Conservation (phyloP, 2,329 filamentous ascomycete species). For the Parastagonospora nodorum region DNA sequence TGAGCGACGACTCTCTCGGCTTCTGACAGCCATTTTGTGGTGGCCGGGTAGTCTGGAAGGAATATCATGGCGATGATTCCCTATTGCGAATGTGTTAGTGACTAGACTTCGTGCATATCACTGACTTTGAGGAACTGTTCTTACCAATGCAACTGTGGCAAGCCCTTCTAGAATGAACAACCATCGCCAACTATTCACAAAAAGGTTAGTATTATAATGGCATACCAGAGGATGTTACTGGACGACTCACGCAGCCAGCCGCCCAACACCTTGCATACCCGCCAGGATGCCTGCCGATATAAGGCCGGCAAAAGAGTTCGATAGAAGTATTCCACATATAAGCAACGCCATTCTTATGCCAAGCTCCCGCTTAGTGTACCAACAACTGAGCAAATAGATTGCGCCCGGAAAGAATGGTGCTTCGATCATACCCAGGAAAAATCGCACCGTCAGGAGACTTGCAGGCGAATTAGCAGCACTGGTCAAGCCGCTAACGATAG, state of each 20-base stretch:
- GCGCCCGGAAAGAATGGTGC: slow-evolving; percentile 2
- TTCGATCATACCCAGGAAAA: slow-evolving; percentile 5
- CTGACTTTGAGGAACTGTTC: too few species aligned
- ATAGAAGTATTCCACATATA: slow-evolving; percentile 55
- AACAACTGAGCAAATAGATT: slow-evolving; percentile 49
- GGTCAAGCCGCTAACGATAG: slow-evolving; percentile 1
- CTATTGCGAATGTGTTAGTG: too few species aligned
- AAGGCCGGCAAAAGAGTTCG: slow-evolving; percentile 53
- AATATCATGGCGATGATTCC: slow-evolving; percentile 15
- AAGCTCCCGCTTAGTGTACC: slow-evolving; percentile 58
- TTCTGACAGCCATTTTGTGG: slow-evolving; percentile 49
- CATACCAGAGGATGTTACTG: too few species aligned
- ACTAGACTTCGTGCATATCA: too few species aligned
- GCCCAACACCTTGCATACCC: slow-evolving; percentile 12
- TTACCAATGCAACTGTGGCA: slow-evolving; percentile 2
- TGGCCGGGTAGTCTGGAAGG: slow-evolving; percentile 40
- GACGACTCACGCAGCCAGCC: slow-evolving; percentile 20
- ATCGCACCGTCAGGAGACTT: slow-evolving; percentile 2
- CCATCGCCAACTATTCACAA: slow-evolving; percentile 22
- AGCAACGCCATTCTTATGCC: slow-evolving; percentile 56
- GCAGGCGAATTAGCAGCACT: neutral
- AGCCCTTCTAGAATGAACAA: slow-evolving; percentile 34
- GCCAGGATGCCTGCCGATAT: slow-evolving; percentile 36
- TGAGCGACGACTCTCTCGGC: slow-evolving; percentile 41
- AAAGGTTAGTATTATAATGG: too few species aligned